phyloP scores from a whole-genome alignment of 441 rosid genomes.

The Biscutella laevigata region DNA sequence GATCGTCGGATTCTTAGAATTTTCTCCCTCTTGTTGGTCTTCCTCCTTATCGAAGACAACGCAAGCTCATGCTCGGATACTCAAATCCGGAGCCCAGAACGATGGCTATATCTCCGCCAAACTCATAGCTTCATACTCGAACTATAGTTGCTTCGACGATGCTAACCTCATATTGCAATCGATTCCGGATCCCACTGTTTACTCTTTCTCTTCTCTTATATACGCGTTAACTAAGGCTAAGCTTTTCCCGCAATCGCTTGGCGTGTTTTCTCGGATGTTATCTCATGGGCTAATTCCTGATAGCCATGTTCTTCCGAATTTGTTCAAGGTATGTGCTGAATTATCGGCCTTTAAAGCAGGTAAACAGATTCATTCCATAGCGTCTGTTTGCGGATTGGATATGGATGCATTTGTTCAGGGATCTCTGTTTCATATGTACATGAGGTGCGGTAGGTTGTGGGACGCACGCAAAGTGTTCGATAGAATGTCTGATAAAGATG shows the following conservation, averaged over 20 bases:
- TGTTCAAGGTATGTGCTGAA: slow-evolving; percentile 45
- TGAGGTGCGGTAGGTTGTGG: slow-evolving; percentile 30
- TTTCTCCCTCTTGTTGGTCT: slow-evolving; percentile 22
- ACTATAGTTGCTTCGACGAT: slow-evolving; percentile 30
- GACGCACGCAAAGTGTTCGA: no score
- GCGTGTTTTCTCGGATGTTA: slow-evolving; percentile 42
- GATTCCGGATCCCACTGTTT: slow-evolving; percentile 24
- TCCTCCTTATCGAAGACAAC: slow-evolving; percentile 28
- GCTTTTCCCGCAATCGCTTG: slow-evolving; percentile 31
- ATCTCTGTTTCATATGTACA: slow-evolving; percentile 43
- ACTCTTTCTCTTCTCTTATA: slow-evolving; percentile 41
- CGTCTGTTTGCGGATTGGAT: slow-evolving; percentile 31
- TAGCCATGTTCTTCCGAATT: slow-evolving; percentile 36
- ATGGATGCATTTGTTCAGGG: slow-evolving; percentile 37
- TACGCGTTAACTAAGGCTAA: slow-evolving; percentile 34
- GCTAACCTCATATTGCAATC: slow-evolving; percentile 34
- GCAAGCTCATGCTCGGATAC: slow-evolving; percentile 40
- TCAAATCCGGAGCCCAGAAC: slow-evolving; percentile 32
- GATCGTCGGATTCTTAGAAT: slow-evolving; percentile 24
- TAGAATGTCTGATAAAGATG: slow-evolving; percentile 35
- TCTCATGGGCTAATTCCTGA: slow-evolving; percentile 39
- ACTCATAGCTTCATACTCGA: slow-evolving; percentile 39
- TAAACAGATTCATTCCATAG: slow-evolving; percentile 36
- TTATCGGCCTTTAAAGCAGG: slow-evolving; percentile 31
- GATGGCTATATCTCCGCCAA: slow-evolving; percentile 27